Evolutionary conservation across 306 rosid species (phyloP).

Genomic region (Malus asiatica): DNA sequence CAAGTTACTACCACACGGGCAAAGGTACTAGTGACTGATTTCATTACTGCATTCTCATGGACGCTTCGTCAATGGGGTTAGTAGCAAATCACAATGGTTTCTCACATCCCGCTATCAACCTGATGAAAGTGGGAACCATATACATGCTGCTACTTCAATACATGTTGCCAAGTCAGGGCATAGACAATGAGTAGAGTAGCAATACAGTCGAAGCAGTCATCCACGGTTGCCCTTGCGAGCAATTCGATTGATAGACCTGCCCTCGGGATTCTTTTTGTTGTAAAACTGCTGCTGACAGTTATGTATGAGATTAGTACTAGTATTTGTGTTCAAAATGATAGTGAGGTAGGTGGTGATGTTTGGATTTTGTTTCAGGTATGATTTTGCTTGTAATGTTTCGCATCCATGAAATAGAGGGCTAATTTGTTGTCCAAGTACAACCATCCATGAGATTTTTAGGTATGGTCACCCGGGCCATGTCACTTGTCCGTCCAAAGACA

Average conservation of each 20-base stretch:
- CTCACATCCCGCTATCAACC: conserved; percentile 1
- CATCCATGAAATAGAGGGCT: too few species aligned
- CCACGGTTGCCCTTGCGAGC: conserved; percentile 18
- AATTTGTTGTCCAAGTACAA: neutral
- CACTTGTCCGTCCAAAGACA: neutral
- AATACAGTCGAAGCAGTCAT: neutral
- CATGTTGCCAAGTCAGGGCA: conserved; percentile 15
- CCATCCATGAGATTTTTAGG: neutral
- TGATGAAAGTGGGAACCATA: neutral
- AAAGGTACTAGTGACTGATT: neutral
- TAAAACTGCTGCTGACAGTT: conserved; percentile 14
- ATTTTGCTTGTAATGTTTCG: neutral
- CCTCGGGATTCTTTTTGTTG: conserved; percentile 14
- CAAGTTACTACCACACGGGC: conserved; percentile 38
- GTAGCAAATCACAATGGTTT: neutral
- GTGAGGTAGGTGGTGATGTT: neutral
- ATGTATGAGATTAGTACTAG: conserved; percentile 2
- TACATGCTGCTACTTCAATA: neutral
- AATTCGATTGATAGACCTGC: neutral
- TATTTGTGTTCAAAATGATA: neutral
- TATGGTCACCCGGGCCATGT: neutral
- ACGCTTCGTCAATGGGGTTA: neutral
- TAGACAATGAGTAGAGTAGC: neutral
- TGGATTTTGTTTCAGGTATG: neutral
- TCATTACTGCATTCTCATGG: neutral